phyloP scores from a whole-genome alignment of 257 asterid species.

The Solanum pinnatisectum region DNA sequence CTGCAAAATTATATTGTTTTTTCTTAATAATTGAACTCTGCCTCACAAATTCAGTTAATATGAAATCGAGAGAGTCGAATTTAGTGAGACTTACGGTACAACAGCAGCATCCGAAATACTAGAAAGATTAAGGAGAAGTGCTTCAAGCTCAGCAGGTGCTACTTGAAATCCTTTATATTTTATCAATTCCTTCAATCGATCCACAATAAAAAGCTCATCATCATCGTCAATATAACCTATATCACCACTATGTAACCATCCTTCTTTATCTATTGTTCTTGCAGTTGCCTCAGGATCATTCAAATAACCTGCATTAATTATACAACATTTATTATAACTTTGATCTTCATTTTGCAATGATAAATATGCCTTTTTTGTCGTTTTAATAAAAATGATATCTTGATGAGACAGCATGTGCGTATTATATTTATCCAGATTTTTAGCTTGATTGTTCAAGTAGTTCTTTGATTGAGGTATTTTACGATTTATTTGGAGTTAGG shows the following conservation, averaged over 20 bases:
- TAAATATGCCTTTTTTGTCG: not conserved
- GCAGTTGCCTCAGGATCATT: slow-evolving; percentile 60
- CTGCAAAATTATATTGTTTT: no score
- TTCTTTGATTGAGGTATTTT: no score
- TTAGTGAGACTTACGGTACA: slow-evolving; percentile 41
- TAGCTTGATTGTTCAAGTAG: no score
- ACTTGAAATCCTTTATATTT: slow-evolving; percentile 90
- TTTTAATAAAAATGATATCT: not conserved
- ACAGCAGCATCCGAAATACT: slow-evolving; percentile 68
- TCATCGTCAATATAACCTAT: slow-evolving; percentile 69
- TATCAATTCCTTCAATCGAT: slow-evolving; percentile 73
- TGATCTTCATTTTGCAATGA: not conserved
- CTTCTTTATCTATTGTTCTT: slow-evolving; percentile 63
- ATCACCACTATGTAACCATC: slow-evolving; percentile 90
- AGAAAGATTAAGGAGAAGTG: slow-evolving; percentile 64
- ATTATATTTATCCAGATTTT: no score
- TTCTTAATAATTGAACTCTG: no score
- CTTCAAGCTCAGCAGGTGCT: slow-evolving; percentile 92
- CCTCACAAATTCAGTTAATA: no score
- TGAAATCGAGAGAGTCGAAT: no score
- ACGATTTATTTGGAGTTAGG: no score
- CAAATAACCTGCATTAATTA: slow-evolving; percentile 42
- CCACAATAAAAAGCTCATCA: slow-evolving; percentile 83
- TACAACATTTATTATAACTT: not conserved
- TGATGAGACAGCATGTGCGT: no score